Base-by-base conservation (phyloP, 202 grass and related monocot species). In the Setaria italica region DNA sequence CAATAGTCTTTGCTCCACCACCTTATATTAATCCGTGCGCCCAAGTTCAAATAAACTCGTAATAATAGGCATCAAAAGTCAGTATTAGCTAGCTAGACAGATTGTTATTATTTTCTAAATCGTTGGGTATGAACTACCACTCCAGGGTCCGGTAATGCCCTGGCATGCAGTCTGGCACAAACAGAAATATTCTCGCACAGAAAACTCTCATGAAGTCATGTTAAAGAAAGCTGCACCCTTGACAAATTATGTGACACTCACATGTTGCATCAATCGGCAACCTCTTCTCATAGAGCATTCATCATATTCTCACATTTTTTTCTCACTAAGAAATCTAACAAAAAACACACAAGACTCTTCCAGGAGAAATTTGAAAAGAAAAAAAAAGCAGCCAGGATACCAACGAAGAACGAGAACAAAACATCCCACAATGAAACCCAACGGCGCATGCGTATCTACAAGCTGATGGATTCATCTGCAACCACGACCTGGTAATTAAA, bases 391-490 rank as follows among this genome's bases (percentile, higher is more conserved):
- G 10, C 63, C 41, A 62, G 66, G 9, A 39, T 72, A 62, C 4
- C 32, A 17, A 13, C 43, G 4, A 41, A 39, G n/a, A 48, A 76
- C 54, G 21, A 17, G 62, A 15, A 56, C 63, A 77, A 42, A 45
- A 37, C 72, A 84, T 32, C 53, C 21, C 39, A 56, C 50, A 46
- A 82, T 47, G 46, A 77, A 77, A 77, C 15, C 54, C 21, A 30
- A 77, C 45, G 55, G 32, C 62, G 70, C 30, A 19, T 72, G 67
- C 15, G 7, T 74, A 82, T 86, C 42, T 86, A 77, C 78, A 81
- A 79, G 10, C 41, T 48, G 67, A 39, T 13, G 4, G 37, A 56
- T 16, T 50, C 67, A 54, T 75, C 49, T 39, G 30, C 51, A 54
- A 16, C 15, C 50, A n/a, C 49, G 47, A 49, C 13, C 3, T 51